phyloP scores from a whole-genome alignment of 768 basidiomycete genomes.

The Podaxis sp. region DNA sequence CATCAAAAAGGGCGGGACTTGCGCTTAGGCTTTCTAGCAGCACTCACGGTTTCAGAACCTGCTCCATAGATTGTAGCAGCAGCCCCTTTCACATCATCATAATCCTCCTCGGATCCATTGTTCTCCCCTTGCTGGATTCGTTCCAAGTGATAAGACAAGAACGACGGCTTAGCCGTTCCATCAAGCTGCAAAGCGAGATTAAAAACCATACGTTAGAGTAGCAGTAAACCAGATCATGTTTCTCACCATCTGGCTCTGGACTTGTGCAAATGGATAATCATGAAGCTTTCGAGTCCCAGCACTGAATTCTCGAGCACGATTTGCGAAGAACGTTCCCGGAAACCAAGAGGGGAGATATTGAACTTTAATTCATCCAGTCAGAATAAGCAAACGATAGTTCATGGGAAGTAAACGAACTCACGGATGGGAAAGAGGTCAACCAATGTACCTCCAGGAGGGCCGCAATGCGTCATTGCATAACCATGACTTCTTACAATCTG shows the following conservation, averaged over 20 bases:
- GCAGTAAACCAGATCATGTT: neutral
- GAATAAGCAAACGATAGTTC: neutral
- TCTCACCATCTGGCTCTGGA: slow-evolving; percentile 9
- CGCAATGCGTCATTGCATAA: slow-evolving; percentile 4
- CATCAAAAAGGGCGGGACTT: neutral
- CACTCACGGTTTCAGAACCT: slow-evolving; percentile 56
- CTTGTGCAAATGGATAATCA: slow-evolving; percentile 10
- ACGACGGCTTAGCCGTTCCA: neutral
- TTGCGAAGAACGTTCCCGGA: neutral
- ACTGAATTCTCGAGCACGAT: neutral
- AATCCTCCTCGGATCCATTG: neutral
- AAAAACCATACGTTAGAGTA: neutral
- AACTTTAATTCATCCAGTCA: neutral
- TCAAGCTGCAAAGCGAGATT: neutral
- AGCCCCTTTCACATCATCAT: slow-evolving; percentile 50
- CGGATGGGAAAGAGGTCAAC: slow-evolving; percentile 7
- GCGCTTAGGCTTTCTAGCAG: neutral
- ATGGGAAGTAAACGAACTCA: neutral
- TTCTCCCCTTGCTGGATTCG: neutral
- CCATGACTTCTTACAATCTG: neutral
- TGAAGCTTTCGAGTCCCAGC: neutral
- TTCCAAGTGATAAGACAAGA: neutral
- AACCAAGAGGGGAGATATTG: slow-evolving; percentile 6
- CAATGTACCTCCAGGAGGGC: neutral
- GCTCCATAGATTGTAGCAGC: slow-evolving; percentile 76